Conservation (phyloP, 495 filamentous ascomycete genomes). For the Parachaetomium inaequale region DNA sequence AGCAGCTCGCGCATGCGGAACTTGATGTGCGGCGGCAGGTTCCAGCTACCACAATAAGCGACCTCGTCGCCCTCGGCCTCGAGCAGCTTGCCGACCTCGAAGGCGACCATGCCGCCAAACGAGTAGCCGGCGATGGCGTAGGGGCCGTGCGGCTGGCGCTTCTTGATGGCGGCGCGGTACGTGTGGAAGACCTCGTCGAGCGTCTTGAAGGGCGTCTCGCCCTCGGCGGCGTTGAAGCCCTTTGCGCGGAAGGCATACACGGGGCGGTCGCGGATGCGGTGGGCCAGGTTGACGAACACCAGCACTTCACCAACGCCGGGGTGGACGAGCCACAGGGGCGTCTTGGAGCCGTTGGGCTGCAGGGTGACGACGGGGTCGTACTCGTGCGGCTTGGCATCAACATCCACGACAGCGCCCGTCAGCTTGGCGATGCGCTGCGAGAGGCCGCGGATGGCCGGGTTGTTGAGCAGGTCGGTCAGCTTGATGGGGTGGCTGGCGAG, state of each 20-base stretch:
- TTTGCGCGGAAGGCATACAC: constrained; percentile 53
- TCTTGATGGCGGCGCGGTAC: constrained; percentile 45
- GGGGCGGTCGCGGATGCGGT: constrained; percentile 47
- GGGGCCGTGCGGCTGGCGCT: constrained; percentile 49
- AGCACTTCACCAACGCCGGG: constrained; percentile 56
- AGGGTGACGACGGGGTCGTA: constrained; percentile 51
- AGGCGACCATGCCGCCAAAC: constrained; percentile 53
- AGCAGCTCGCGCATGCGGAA: constrained; percentile 47
- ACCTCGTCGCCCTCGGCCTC: constrained; percentile 31
- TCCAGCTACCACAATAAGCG: constrained; percentile 36
- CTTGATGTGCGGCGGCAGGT: constrained; percentile 54
- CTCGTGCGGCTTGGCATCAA: constrained; percentile 9
- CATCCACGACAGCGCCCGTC: constrained; percentile 4
- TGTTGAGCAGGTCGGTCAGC: constrained; percentile 43
- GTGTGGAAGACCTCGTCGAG: constrained; percentile 36
- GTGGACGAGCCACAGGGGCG: constrained; percentile 56
- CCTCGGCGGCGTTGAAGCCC: constrained; percentile 47
- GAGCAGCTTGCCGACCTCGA: constrained; percentile 51
- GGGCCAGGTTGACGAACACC: constrained; percentile 51
- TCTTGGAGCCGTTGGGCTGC: constrained; percentile 42
- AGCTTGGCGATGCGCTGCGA: constrained; percentile 4
- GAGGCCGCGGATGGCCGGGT: constrained; percentile 31
- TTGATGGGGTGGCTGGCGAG: constrained; percentile 29
- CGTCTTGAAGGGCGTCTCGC: constrained; percentile 36
- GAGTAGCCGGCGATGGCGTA: constrained; percentile 58